Conservation (phyloP, 805 yeast species). For the Tetrapisispora arboricola region DNA sequence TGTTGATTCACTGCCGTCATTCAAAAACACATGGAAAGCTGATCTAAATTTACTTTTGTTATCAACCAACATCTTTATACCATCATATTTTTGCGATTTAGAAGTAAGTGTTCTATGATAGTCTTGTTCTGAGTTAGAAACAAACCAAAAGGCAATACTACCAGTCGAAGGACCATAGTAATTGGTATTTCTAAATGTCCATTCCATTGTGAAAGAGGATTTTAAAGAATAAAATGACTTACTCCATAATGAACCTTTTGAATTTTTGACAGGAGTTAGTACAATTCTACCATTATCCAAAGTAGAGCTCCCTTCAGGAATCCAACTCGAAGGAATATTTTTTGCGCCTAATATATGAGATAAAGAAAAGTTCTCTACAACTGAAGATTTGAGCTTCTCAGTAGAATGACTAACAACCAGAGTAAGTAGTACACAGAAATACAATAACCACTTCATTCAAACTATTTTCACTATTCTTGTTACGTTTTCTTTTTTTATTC, state of each 20-base stretch:
- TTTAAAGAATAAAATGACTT: constrained; percentile 23
- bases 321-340: constrained; percentile 28
- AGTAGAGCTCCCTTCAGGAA: constrained; percentile 28
- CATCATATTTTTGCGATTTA: constrained; percentile 54
- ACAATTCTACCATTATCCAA: constrained; percentile 46
- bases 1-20: constrained; percentile 42
- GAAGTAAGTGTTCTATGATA: constrained; percentile 34
- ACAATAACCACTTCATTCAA: not conserved
- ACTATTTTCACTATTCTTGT: not conserved
- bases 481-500: not conserved
- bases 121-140: constrained; percentile 9
- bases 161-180: constrained; percentile 38
- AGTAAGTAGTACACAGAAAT: not conserved
- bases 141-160: constrained; percentile 50
- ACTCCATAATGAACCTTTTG: constrained; percentile 40
- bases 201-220: constrained; percentile 47
- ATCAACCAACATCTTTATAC: constrained; percentile 52
- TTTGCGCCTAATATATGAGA: constrained; percentile 27
- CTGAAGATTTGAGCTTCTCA: not conserved
- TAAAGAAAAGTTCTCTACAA: constrained; percentile 15
- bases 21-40: constrained; percentile 47
- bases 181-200: constrained; percentile 54
- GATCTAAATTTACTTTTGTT: constrained; percentile 37
- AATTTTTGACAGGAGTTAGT: constrained; percentile 35
- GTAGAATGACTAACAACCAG: constrained; percentile 1